Base-by-base conservation (phyloP, 2,329 filamentous ascomycete species). In the Exophiala alcalophila region DNA sequence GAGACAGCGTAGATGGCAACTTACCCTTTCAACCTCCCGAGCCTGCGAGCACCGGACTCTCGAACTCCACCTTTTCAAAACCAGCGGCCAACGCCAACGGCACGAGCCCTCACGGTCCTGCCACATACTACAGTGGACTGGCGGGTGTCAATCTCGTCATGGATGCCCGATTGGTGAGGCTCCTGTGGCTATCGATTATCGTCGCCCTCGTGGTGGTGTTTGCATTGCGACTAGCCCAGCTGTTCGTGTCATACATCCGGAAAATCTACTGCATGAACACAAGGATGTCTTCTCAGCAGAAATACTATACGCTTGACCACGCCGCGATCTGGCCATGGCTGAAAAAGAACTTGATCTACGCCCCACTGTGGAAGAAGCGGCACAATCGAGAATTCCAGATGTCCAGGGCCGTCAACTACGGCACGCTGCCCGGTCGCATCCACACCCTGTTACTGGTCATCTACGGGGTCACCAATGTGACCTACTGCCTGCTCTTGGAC, bases 351-450 rank as follows among this genome's bases (percentile, higher is more conserved):
- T 12, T 73, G 8, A 49, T 73, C 4, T 72, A 72, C 59, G 82
- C 87, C 1, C 87, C 87, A 4, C 66, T 94, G 12, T 77, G 81
- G 58, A 75, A 74, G 41, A 86, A 86, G 59, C 76, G 86, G 57
- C 87, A 92, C 66, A 92, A 92, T 57, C 71, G 78, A 18, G 82
- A 86, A 59, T 75, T 87, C 53, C 80, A 83, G 58, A 65, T 89
- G 10, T 83, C 80, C 15, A 72, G 71, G 12, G 82, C 81, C 5
- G 66, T 86, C 59, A 81, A 81, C 54, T 78, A 87, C 40, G 84
- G 87, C 50, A 91, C 86, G 0, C 68, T 94, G 12, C 87, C 87
- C 0, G 84, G 84, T n/a, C 73, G 87, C 35, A 81, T 90, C 57
- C 86, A 94, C 61, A 77, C 81, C 8, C 61, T 86, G 36, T 73